These are phyloP conservation scores for Cnidoscolus chayamansa DNA, from an alignment of 441 rosid species.

Conservation along the genomic window DNA sequence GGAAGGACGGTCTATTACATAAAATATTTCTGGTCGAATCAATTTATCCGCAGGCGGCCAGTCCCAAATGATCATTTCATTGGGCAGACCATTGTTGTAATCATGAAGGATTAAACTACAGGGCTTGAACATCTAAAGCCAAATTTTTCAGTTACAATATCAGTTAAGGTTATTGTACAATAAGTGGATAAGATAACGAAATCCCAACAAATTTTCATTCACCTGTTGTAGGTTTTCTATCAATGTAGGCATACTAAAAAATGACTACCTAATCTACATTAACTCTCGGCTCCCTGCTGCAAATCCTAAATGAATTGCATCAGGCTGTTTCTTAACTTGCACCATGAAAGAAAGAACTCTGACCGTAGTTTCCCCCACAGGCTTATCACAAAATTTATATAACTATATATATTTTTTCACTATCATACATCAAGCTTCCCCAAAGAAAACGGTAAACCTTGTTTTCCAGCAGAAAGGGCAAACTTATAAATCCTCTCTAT, in stretches of 20 bases:
- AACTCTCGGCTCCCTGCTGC: slow-evolving; percentile 44
- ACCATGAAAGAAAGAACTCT: slow-evolving; percentile 40
- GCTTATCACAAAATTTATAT: slow-evolving; percentile 53
- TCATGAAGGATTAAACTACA: slow-evolving; percentile 34
- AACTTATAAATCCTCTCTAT: slow-evolving; percentile 55
- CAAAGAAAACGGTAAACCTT: slow-evolving; percentile 27
- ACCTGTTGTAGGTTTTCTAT: slow-evolving; percentile 35
- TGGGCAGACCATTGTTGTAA: slow-evolving; percentile 18
- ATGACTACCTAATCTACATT: slow-evolving; percentile 64
- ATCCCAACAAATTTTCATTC: slow-evolving; percentile 36
- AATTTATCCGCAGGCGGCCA: slow-evolving; percentile 27
- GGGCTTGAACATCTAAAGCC: slow-evolving; percentile 38
- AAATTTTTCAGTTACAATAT: slow-evolving; percentile 43
- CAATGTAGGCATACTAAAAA: slow-evolving; percentile 50
- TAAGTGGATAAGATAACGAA: slow-evolving; percentile 39
- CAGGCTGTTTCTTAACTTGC: slow-evolving; percentile 29
- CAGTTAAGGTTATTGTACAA: slow-evolving; percentile 56
- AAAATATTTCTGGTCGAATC: neutral
- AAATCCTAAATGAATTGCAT: slow-evolving; percentile 34
- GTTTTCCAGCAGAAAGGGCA: slow-evolving; percentile 33
- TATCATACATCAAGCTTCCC: slow-evolving; percentile 50
- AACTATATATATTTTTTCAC: slow-evolving; percentile 23
- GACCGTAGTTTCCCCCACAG: slow-evolving; percentile 27
- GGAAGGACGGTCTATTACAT: slow-evolving; percentile 29
- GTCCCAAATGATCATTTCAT: slow-evolving; percentile 19